phyloP scores from a whole-genome alignment of 495 filamentous ascomycete species.

The Penicillium tannophilum region DNA sequence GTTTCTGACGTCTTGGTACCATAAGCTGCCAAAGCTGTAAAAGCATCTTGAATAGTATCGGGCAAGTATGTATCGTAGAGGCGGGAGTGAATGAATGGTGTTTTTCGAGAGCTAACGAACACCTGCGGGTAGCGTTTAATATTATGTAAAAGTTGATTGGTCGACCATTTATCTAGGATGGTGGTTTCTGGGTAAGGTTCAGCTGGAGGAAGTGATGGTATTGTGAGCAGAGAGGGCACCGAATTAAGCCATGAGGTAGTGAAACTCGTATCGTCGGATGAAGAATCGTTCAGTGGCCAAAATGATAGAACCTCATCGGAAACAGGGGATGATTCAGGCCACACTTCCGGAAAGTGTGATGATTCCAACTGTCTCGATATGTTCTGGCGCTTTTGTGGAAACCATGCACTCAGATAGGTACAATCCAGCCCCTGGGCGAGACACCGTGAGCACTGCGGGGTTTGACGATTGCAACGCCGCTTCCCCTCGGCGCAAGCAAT shows the following conservation, averaged over 20 bases:
- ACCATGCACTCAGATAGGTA: conserved; percentile 6
- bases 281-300: no score
- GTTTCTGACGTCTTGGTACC: conserved; percentile 14
- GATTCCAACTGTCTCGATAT: no score
- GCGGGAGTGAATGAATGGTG: conserved; percentile 19
- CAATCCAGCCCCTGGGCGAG: conserved; percentile 16
- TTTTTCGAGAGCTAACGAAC: conserved; percentile 8
- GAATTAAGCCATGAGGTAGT: conserved; percentile 1
- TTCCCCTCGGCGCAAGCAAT: conserved; percentile 20
- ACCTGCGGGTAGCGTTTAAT: conserved; percentile 12
- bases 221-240: no score
- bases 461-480: conserved; percentile 24
- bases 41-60: conserved; percentile 19
- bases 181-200: background rate
- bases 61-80: conserved; percentile 17
- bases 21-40: conserved; percentile 17
- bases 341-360: background rate
- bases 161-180: conserved; percentile 16
- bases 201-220: no score
- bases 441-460: conserved; percentile 25
- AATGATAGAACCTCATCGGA: background rate
- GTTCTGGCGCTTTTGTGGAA: background rate
- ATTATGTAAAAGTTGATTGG: background rate
- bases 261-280: no score
- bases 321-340: background rate